A percentile compares a stretch with the other conserved stretches of the same genome.
Evolutionary conservation across 257 asterid species (phyloP).

Genomic region (Anisodus tanguticus): DNA sequence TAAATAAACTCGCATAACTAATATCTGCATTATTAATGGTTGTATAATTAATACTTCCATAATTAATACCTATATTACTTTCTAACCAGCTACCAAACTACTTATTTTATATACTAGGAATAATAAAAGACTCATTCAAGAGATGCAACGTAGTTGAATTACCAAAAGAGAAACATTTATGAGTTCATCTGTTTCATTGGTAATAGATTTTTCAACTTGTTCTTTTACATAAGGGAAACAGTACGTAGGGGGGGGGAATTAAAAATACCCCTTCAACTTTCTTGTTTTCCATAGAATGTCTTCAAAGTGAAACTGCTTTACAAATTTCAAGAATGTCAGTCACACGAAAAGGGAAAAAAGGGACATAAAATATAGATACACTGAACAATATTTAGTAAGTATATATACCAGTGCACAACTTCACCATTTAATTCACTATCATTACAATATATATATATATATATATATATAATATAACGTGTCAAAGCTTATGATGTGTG

Average conservation of each 20-base stretch:
- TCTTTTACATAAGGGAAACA: background rate
- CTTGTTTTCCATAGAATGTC: background rate
- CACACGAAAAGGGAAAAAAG: background rate
- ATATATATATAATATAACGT: background rate
- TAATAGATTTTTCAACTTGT: background rate
- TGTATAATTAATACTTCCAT: too few species aligned
- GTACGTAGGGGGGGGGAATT: background rate
- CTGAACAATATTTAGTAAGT: background rate
- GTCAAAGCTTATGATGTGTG: background rate
- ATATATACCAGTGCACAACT: background rate
- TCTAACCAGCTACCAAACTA: too few species aligned
- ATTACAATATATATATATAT: background rate
- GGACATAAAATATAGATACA: background rate
- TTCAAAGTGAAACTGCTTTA: background rate
- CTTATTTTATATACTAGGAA: too few species aligned
- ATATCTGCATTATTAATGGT: too few species aligned
- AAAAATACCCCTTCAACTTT: conserved; percentile 4
- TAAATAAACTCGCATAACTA: too few species aligned
- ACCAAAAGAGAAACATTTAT: background rate
- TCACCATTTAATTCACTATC: background rate
- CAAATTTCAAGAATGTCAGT: conserved; percentile 12
- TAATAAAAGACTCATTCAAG: conserved; percentile 17
- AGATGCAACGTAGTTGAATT: conserved; percentile 1
- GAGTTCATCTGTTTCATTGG: conserved; percentile 4
- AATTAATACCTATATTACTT: too few species aligned